phyloP scores from a whole-genome alignment of 1,284 basidiomycete species.

The Ceratobasidium theobromae region DNA sequence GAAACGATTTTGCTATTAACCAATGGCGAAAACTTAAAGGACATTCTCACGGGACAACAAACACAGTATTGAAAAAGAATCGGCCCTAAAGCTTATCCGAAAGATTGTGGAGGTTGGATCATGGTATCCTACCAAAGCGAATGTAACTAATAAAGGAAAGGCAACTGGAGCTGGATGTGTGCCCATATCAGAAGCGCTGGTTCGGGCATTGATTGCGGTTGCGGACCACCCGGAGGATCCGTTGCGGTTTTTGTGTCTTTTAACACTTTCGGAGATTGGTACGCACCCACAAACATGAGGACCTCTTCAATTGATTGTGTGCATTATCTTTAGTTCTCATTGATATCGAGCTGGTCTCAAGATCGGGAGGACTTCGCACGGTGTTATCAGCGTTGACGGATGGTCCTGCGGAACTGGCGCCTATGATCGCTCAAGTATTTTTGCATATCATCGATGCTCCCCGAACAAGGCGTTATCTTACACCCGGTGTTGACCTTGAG shows the following conservation, averaged over 20 bases:
- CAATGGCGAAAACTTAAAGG: slow-evolving; percentile 47
- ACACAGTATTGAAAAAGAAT: slow-evolving; percentile 84
- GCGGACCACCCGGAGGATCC: slow-evolving; percentile 93
- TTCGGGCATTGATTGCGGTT: slow-evolving; percentile 87
- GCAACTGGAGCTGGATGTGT: slow-evolving; percentile 51
- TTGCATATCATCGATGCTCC: slow-evolving; percentile 87
- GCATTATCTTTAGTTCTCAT: slow-evolving; percentile 59
- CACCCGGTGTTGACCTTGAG: slow-evolving; percentile 87
- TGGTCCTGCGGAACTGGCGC: slow-evolving; percentile 81
- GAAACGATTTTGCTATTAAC: neutral
- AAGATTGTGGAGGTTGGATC: slow-evolving; percentile 74
- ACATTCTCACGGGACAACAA: slow-evolving; percentile 85
- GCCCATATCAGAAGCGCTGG: slow-evolving; percentile 72
- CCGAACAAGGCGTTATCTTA: slow-evolving; percentile 73
- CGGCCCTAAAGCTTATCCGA: slow-evolving; percentile 92
- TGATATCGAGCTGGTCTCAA: slow-evolving; percentile 80
- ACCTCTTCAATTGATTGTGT: neutral
- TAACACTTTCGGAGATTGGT: slow-evolving; percentile 92
- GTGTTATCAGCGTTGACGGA: slow-evolving; percentile 86
- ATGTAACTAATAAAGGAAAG: slow-evolving; percentile 1
- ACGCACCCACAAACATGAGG: slow-evolving; percentile 4
- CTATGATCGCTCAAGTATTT: slow-evolving; percentile 82
- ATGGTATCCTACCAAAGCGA: neutral
- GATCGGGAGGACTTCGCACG: slow-evolving; percentile 84
- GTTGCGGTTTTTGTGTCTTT: slow-evolving; percentile 79